Conservation (phyloP, 2,329 filamentous ascomycete genomes). For the Pseudopyrenochaeta lycopersici region DNA sequence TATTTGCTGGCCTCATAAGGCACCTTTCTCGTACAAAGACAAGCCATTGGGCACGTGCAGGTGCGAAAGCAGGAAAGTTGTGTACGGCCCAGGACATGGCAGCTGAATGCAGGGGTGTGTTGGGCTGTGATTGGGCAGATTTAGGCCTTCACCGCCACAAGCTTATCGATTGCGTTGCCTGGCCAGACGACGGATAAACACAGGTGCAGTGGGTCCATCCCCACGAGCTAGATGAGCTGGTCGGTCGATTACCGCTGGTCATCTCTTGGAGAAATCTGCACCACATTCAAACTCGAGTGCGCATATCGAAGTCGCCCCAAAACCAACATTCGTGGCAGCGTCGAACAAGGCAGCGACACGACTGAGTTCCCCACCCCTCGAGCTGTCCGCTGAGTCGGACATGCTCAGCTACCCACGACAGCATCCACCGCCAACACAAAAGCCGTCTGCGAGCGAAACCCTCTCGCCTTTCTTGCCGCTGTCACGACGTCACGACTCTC, state of each 20-base stretch:
- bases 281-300: constrained; percentile 19
- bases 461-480: constrained; percentile 26
- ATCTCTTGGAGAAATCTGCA: constrained; percentile 20
- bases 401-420: constrained; percentile 34
- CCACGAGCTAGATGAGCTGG: constrained; percentile 32
- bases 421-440: constrained; percentile 30
- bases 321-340: constrained; percentile 6
- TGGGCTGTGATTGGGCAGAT: constrained; percentile 25
- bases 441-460: constrained; percentile 23
- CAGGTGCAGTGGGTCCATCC: constrained; percentile 21
- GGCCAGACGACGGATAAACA: constrained; percentile 32
- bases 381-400: constrained; percentile 45
- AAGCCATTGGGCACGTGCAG: not conserved
- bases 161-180: constrained; percentile 35
- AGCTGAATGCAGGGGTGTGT: constrained; percentile 20
- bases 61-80: constrained; percentile 10
- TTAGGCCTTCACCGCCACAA: constrained; percentile 28
- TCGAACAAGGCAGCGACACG: constrained; percentile 29
- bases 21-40: constrained; percentile 12
- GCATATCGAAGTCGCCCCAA: constrained; percentile 11
- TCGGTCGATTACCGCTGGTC: constrained; percentile 24
- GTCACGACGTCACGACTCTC: constrained; percentile 45
- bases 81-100: constrained; percentile 8
- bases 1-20: constrained; percentile 16
- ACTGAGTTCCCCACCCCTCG: constrained; percentile 34